Conservation (phyloP, 352 stramenopile genomes). For the Halophytophthora polymorphica region DNA sequence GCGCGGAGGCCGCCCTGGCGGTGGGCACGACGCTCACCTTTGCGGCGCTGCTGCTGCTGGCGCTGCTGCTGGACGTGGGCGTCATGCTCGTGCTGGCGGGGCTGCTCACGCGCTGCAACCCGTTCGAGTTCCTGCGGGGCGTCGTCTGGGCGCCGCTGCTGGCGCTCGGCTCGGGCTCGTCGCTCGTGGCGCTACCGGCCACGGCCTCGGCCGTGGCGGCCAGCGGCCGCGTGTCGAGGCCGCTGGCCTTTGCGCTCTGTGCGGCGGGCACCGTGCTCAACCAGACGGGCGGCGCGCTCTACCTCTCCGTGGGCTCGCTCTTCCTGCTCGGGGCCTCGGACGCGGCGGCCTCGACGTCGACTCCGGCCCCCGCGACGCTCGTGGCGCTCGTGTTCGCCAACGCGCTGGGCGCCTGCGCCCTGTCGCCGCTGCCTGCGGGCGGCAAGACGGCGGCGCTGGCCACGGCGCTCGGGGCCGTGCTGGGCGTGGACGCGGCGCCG, state of each 20-base stretch:
- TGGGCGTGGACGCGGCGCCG: conserved; percentile 25
- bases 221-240: conserved; percentile 52
- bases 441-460: conserved; percentile 31
- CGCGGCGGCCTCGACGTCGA: too few relatives aligned
- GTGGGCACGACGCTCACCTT: conserved; percentile 36
- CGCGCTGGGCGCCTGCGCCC: conserved; percentile 30
- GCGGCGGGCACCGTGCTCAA: conserved; percentile 43
- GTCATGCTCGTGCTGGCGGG: conserved; percentile 34
- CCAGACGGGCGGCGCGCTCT: conserved; percentile 61
- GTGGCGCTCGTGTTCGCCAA: conserved; percentile 36
- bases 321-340: conserved; percentile 44
- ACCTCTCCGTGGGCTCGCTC: conserved; percentile 41
- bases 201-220: conserved; percentile 50
- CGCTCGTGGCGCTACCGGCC: conserved; percentile 44
- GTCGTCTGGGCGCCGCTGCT: conserved; percentile 49
- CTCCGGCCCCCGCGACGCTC: conserved; percentile 22
- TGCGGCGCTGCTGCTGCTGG: conserved; percentile 41
- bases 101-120: conserved; percentile 45
- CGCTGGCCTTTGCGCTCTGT: conserved; percentile 57
- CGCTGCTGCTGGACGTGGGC: conserved; percentile 37
- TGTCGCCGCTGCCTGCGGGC: conserved; percentile 40
- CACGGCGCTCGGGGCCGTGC: conserved; percentile 44
- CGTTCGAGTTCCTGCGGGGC: conserved; percentile 40
- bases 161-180: conserved; percentile 45
- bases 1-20: conserved; percentile 5